phyloP scores from a whole-genome alignment of 345 rosid species.

The Aethionema arabicum region DNA sequence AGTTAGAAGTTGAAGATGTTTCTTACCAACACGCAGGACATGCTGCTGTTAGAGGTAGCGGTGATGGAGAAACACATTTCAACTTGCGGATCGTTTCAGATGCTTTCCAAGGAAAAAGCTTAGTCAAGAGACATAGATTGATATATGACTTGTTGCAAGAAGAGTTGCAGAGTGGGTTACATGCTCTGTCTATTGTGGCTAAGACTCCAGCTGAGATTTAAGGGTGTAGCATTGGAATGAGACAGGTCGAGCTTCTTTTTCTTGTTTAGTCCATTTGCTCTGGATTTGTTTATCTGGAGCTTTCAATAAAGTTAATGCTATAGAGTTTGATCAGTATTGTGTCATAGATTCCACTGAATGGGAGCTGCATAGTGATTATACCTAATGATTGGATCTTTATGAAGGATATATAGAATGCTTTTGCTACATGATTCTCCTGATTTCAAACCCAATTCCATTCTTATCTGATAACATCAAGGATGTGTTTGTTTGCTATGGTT shows the following conservation, averaged over 20 bases:
- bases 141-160: conserved; percentile 33
- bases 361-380: not conserved
- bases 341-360: conserved; percentile 13
- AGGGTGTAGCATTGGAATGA: conserved; percentile 2
- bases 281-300: conserved; percentile 12
- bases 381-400: conserved; percentile 18
- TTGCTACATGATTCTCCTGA: conserved; percentile 13
- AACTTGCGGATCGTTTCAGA: conserved; percentile 34
- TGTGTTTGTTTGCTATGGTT: conserved; percentile 19
- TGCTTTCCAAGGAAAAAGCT: conserved; percentile 38
- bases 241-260: conserved; percentile 24
- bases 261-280: conserved; percentile 21
- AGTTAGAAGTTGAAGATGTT: conserved; percentile 67
- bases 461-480: not conserved
- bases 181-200: conserved; percentile 40
- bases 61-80: conserved; percentile 42
- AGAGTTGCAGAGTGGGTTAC: conserved; percentile 38
- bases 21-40: conserved; percentile 77
- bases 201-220: conserved; percentile 39
- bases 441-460: not conserved
- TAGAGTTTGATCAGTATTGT: conserved; percentile 18
- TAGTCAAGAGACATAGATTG: conserved; percentile 40
- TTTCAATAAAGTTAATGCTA: conserved; percentile 21
- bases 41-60: conserved; percentile 34
- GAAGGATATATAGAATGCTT: conserved; percentile 19